phyloP scores from a whole-genome alignment of 192 early-diverging fungal genomes.

The Diversispora epigaea region DNA sequence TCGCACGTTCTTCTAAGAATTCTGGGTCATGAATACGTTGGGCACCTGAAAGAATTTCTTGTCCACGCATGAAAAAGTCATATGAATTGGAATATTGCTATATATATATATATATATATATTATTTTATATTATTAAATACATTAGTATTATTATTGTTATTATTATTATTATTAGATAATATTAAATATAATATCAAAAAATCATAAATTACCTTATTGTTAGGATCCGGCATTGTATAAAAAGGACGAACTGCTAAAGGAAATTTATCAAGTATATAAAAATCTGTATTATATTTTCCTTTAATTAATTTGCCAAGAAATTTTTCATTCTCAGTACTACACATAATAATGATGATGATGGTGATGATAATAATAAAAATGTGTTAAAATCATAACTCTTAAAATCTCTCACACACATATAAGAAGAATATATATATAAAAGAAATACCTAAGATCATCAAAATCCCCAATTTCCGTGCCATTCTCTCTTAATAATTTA shows the following conservation, averaged over 20 bases:
- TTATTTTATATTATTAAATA: background rate
- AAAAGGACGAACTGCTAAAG: slow-evolving; percentile 91
- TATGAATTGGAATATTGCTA: slow-evolving; percentile 97
- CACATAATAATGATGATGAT: background rate
- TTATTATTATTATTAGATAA: background rate
- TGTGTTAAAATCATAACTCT: slow-evolving; percentile 27
- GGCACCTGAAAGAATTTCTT: slow-evolving; percentile 98
- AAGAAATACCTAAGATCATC: slow-evolving; percentile 76
- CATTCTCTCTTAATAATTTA: slow-evolving; percentile 81
- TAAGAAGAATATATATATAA: background rate
- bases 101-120: background rate
- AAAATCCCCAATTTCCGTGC: slow-evolving; percentile 87
- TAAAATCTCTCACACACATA: slow-evolving; percentile 11
- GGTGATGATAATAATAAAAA: background rate
- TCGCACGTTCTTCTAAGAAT: slow-evolving; percentile 74
- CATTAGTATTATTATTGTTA: background rate
- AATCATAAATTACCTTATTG: slow-evolving; percentile 49
- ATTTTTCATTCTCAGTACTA: slow-evolving; percentile 81
- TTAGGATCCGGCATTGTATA: slow-evolving; percentile 99
- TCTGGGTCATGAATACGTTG: slow-evolving; percentile 96
- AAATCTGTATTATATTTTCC: slow-evolving; percentile 97
- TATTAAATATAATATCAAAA: slow-evolving; percentile 22
- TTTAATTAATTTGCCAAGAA: slow-evolving; percentile 84
- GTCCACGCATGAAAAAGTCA: slow-evolving; percentile 99
- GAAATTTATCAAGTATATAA: slow-evolving; percentile 99